Base-by-base conservation (phyloP, 148 eudicot genomes). In the Vaccinium darrowii region DNA sequence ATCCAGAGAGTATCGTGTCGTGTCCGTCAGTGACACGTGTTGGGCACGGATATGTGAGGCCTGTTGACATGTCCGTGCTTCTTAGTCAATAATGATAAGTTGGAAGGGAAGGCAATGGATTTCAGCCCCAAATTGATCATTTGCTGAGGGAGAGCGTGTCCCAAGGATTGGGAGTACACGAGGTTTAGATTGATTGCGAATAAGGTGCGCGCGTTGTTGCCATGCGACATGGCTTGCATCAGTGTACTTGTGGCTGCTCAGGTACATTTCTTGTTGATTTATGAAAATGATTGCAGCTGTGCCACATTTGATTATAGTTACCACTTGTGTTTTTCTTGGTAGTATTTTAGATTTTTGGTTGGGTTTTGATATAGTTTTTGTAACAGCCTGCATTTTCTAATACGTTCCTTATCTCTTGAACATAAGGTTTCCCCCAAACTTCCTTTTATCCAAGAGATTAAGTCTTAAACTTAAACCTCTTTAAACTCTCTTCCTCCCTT, bases 181-280 rank as follows among this genome's bases (percentile, higher is more conserved):
- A 84, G 87, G 80, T 89, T 97, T 79, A 90, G 94, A 77, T 82
- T 88, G 23, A 82, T 97, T 85, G 98, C 98, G 72, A 98, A 97
- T 65, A 97, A 97, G 87, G 86, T 91, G 82, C 98, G 98, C 0
- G 98, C 99, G 0, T 89, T 94, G 80, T 91, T 97, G 95, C 92
- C 95, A 0, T 95, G 98, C 87, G 99, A 97, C 87, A 97, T 97
- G 99, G 98, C 99, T 82, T 98, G 95, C 83, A 97, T 97, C 57
- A 95, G 98, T 90, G 99, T 98, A 27, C 98, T 97, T 87, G 98
- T 97, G 88, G 99, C 99, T 91, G 98, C 99, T 82, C 90, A 97
- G 99, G 99, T 97, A 93, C 81, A 58, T 52, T 65, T 25, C 23
- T 87, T 30, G 27, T 25, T 58, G 7, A 43, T 83, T 18, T 36